A percentile compares a stretch with the other conserved stretches of the same genome.
These are phyloP conservation scores for Didymella exigua DNA, from an alignment of 2,329 filamentous ascomycete genomes.

Conservation along the genomic window DNA sequence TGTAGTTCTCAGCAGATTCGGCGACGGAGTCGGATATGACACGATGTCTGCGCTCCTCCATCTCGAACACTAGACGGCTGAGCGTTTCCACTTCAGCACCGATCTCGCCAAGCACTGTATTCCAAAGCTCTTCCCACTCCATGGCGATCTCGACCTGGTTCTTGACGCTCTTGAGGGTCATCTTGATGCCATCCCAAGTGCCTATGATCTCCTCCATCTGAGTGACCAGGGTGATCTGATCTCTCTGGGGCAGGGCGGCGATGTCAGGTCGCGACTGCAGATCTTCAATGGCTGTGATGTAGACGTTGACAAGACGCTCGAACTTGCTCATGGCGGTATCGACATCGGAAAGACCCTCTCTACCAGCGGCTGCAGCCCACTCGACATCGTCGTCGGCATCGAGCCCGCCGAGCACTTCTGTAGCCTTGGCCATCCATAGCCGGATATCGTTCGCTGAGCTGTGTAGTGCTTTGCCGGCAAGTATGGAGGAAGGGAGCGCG, in stretches of 20 bases:
- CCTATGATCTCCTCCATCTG: constrained; percentile 88
- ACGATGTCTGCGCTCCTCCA: constrained; percentile 93
- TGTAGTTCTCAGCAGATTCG: constrained; percentile 68
- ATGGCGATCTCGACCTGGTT: constrained; percentile 94
- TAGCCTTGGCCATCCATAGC: constrained; percentile 91
- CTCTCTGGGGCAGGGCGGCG: constrained; percentile 68
- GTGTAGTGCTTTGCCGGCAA: constrained; percentile 81
- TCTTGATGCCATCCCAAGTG: constrained; percentile 84
- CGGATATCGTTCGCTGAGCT: constrained; percentile 91
- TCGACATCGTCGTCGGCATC: constrained; percentile 97
- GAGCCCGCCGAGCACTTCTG: constrained; percentile 83
- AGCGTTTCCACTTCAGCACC: constrained; percentile 84
- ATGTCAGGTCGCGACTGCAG: constrained; percentile 83
- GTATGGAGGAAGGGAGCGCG: constrained; percentile 81
- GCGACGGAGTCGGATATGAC: constrained; percentile 64
- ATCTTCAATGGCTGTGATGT: constrained; percentile 91
- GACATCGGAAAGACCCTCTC: constrained; percentile 74
- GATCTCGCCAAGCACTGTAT: constrained; percentile 89
- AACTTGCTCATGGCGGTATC: constrained; percentile 79
- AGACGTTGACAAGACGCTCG: constrained; percentile 87
- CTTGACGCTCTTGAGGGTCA: constrained; percentile 78
- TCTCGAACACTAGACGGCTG: constrained; percentile 85
- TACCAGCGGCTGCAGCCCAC: constrained; percentile 88
- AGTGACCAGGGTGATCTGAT: constrained; percentile 74
- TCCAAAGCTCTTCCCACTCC: constrained; percentile 99